phyloP scores from a whole-genome alignment of 1,139 yeast species.

The Saccharomycopsis phalli region DNA sequence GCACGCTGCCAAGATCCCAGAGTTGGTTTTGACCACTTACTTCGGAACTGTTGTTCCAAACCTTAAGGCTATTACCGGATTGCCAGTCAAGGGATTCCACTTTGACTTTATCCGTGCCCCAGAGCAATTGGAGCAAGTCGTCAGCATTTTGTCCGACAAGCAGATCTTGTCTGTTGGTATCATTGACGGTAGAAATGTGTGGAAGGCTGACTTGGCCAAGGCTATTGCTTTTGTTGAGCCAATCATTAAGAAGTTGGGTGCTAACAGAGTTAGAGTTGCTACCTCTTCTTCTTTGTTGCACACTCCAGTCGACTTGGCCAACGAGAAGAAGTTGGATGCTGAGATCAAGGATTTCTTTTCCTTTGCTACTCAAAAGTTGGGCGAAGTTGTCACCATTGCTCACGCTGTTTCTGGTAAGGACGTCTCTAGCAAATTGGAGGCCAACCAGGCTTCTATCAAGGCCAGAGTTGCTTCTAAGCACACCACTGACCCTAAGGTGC shows the following conservation, averaged over 20 bases:
- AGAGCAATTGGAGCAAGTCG: conserved; percentile 85
- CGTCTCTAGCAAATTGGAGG: conserved; percentile 58
- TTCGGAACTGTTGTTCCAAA: conserved; percentile 98
- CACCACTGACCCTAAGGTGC: conserved; percentile 88
- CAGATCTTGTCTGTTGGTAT: conserved; percentile 93
- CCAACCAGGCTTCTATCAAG: conserved; percentile 79
- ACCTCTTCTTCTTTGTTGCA: conserved; percentile 87
- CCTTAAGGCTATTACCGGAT: conserved; percentile 75
- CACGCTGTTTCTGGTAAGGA: conserved; percentile 80
- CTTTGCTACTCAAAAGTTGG: conserved; percentile 92
- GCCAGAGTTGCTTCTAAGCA: conserved; percentile 81
- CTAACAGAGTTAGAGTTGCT: conserved; percentile 83
- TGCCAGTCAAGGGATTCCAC: conserved; percentile 95
- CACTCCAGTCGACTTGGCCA: conserved; percentile 93
- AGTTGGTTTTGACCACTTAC: conserved; percentile 79
- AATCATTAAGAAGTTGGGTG: conserved; percentile 80
- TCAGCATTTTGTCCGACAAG: conserved; percentile 50
- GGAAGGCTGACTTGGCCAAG: conserved; percentile 92
- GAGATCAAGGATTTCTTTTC: conserved; percentile 97
- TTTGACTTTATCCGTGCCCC: conserved; percentile 95
- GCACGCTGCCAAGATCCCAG: conserved; percentile 59
- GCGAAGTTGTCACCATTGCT: conserved; percentile 85
- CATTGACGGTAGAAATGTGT: conserved; percentile 97
- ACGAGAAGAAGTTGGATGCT: conserved; percentile 83
- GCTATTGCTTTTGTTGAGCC: conserved; percentile 74